phyloP scores from a whole-genome alignment of 805 yeast genomes.

The Henningerozyma blattae region DNA sequence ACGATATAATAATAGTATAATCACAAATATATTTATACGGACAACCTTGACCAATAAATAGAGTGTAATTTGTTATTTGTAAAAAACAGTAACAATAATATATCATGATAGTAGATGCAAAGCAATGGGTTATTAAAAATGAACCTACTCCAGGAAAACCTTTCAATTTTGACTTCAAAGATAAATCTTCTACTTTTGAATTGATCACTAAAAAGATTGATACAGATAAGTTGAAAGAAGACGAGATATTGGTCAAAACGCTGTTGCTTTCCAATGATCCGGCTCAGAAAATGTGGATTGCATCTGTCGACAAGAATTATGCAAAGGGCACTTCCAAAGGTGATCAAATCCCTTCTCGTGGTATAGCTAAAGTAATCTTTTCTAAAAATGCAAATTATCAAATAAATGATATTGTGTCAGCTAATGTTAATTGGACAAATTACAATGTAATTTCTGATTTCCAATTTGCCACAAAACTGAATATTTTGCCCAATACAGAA shows the following conservation, averaged over 20 bases:
- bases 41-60: too few species aligned
- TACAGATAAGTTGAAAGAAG: constrained; percentile 21
- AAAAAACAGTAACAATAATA: not conserved
- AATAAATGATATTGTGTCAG: constrained; percentile 34
- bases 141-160: constrained; percentile 17
- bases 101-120: constrained; percentile 15
- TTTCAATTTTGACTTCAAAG: constrained; percentile 14
- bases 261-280: constrained; percentile 47
- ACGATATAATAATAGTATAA: too few species aligned
- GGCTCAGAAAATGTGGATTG: constrained; percentile 48
- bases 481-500: constrained; percentile 17
- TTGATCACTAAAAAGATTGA: constrained; percentile 12
- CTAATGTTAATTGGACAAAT: constrained; percentile 36
- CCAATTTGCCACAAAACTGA: constrained; percentile 4
- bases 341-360: constrained; percentile 37
- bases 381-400: constrained; percentile 31
- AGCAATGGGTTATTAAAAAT: constrained; percentile 22
- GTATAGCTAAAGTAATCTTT: constrained; percentile 38
- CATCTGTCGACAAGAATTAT: constrained; percentile 21
- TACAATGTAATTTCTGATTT: constrained; percentile 26
- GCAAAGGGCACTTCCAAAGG: constrained; percentile 26
- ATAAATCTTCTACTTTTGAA: constrained; percentile 23
- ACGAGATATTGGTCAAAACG: constrained; percentile 34
- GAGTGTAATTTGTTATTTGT: not conserved
- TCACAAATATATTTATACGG: too few species aligned